Evolutionary conservation across 106 monocot species (phyloP).

Genomic region (Allium sativum): DNA sequence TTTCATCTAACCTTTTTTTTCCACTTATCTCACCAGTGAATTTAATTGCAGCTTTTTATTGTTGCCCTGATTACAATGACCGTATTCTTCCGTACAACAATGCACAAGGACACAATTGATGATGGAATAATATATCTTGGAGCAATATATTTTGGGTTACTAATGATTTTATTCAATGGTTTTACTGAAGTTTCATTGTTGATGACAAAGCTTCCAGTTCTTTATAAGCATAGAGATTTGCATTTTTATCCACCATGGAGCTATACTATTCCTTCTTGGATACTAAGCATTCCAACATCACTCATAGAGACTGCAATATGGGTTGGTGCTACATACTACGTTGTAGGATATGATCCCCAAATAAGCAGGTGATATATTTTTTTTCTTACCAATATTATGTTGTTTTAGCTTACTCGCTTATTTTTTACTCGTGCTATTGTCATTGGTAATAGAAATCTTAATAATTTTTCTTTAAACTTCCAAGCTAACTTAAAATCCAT

Average conservation of each 20-base stretch:
- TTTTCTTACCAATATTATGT: neutral
- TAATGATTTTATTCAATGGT: constrained; percentile 97
- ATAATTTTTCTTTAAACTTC: no score
- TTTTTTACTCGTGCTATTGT: no score
- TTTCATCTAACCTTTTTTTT: neutral
- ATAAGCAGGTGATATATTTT: constrained; percentile 61
- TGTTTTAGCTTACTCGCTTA: no score
- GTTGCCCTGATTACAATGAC: constrained; percentile 94
- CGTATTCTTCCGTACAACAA: constrained; percentile 87
- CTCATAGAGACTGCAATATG: constrained; percentile 78
- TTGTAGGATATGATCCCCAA: constrained; percentile 90
- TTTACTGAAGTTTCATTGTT: constrained; percentile 96
- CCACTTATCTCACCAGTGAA: neutral
- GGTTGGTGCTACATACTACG: constrained; percentile 90
- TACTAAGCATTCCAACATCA: constrained; percentile 91
- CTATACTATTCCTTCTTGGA: constrained; percentile 88
- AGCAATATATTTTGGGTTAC: constrained; percentile 71
- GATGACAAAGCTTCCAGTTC: constrained; percentile 85
- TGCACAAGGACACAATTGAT: constrained; percentile 75
- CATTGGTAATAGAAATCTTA: no score
- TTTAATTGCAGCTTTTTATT: constrained; percentile 70
- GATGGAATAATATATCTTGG: constrained; percentile 93
- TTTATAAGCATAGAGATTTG: constrained; percentile 98
- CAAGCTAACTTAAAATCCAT: no score
- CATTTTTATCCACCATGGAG: constrained; percentile 94